Evolutionary conservation across 208 protist species (phyloP).

Genomic region (Naegleria gruberi): DNA sequence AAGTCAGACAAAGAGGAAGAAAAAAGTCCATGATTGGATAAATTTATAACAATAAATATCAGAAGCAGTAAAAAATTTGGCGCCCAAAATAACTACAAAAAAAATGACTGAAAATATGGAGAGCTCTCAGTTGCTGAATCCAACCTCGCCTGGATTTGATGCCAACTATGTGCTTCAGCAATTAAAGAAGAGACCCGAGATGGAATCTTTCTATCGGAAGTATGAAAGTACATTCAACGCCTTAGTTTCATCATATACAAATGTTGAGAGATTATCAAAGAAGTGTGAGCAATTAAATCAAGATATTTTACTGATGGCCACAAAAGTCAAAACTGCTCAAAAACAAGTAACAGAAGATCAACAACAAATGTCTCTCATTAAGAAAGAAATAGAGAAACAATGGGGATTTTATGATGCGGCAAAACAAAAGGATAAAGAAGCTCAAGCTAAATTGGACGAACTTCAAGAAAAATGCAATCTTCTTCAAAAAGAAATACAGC

Average conservation of each 20-base stretch:
- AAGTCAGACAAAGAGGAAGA: conserved; percentile 64
- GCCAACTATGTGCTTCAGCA: background rate
- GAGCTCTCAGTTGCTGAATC: background rate
- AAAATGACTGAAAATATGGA: too few relatives aligned
- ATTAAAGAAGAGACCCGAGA: background rate
- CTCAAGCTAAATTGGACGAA: background rate
- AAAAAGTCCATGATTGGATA: conserved; percentile 78
- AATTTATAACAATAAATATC: too few relatives aligned
- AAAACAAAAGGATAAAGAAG: background rate
- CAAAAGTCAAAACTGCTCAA: background rate
- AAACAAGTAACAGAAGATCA: background rate
- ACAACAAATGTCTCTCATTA: background rate
- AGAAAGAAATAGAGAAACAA: conserved; percentile 3
- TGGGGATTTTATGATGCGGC: background rate
- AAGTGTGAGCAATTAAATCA: background rate
- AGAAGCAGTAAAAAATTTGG: too few relatives aligned
- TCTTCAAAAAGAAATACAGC: background rate
- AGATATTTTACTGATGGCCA: background rate
- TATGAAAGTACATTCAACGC: background rate
- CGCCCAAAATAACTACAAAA: too few relatives aligned
- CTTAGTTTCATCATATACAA: background rate
- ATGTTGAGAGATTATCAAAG: background rate
- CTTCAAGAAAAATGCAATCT: background rate
- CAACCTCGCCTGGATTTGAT: background rate
- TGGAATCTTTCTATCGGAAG: background rate